A percentile compares a stretch with the other conserved stretches of the same genome.
phyloP scores from a whole-genome alignment of 495 filamentous ascomycete genomes.

The Xylaria longipes region DNA sequence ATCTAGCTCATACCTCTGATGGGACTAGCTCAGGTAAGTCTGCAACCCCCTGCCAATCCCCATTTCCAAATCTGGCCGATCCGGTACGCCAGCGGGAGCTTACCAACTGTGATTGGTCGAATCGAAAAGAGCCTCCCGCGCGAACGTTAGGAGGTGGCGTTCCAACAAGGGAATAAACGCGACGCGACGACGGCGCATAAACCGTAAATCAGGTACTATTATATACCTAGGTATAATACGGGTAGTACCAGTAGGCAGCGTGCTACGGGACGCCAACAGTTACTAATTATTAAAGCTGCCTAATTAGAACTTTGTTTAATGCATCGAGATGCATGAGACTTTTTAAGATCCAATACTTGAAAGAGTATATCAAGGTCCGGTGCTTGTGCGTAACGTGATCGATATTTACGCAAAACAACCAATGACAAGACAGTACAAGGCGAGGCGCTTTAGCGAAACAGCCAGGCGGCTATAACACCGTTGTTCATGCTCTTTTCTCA shows the following conservation, averaged over 20 bases:
- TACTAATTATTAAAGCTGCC: background rate
- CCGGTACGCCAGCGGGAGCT: background rate
- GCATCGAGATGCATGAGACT: background rate
- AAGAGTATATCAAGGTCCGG: background rate
- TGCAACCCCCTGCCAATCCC: slow-evolving; percentile 9
- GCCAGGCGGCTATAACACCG: background rate
- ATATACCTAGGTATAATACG: background rate
- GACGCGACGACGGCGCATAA: slow-evolving; percentile 18
- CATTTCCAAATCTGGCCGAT: slow-evolving; percentile 24
- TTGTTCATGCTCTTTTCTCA: background rate
- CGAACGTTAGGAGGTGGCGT: slow-evolving; percentile 3
- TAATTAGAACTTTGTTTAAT: background rate
- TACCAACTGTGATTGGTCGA: background rate
- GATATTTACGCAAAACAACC: background rate
- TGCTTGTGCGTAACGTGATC: background rate
- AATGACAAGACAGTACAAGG: background rate
- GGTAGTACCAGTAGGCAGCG: background rate
- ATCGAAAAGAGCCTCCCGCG: slow-evolving; percentile 9
- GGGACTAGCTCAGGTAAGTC: slow-evolving; percentile 4
- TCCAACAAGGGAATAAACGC: background rate
- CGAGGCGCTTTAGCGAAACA: background rate
- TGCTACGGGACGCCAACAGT: background rate
- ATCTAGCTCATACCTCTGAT: background rate
- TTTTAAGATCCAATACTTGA: background rate
- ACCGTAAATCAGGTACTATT: slow-evolving; percentile 1